These are phyloP conservation scores for Juncus effusus DNA, from an alignment of 176 grass and related monocot genomes.

Conservation along the genomic window DNA sequence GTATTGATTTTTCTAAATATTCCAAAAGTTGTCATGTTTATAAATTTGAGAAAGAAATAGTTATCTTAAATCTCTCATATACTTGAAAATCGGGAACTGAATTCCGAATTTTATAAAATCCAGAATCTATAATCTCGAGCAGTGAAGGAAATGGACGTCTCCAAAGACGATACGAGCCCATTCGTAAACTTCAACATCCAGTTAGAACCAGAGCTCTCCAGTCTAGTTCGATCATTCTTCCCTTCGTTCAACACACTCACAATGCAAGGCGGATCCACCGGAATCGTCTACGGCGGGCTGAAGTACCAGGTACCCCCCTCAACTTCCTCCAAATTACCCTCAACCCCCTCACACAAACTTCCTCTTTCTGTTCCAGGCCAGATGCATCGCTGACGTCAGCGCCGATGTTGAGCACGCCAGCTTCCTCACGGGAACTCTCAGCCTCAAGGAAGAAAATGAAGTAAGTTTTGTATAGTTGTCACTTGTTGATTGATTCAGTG, in stretches of 20 bases:
- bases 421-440: constrained; percentile 95
- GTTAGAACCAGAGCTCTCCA: not conserved
- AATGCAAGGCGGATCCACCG: constrained; percentile 85
- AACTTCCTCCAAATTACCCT: not conserved
- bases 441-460: constrained; percentile 96
- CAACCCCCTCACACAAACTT: not conserved
- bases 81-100: no score
- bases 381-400: constrained; percentile 82
- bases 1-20: no score
- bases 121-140: no score
- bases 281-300: constrained; percentile 90
- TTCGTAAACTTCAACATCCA: no score
- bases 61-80: no score
- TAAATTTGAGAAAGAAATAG: no score
- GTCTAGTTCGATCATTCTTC: not conserved
- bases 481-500: not conserved
- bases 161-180: no score
- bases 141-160: no score
- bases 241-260: constrained; percentile 13
- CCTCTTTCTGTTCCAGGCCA: constrained; percentile 40
- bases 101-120: no score
- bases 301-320: constrained; percentile 71
- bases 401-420: constrained; percentile 62
- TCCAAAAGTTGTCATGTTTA: no score
- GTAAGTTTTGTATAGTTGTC: constrained; percentile 27